Evolutionary conservation across 2,329 filamentous ascomycete species (phyloP).

Genomic region (Nemania sp.): DNA sequence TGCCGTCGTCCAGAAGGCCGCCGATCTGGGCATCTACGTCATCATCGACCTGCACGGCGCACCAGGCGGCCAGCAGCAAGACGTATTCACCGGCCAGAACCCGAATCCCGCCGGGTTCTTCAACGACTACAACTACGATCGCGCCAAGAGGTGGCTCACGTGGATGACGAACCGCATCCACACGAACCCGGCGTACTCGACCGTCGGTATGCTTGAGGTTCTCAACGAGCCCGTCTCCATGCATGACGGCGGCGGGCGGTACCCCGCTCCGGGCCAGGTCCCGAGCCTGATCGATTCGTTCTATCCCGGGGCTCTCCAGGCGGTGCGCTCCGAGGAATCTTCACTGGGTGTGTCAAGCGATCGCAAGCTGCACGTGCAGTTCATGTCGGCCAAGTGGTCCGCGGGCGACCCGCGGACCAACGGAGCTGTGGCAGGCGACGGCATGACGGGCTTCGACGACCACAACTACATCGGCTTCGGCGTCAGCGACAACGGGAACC

Average conservation of each 20-base stretch:
- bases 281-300: slow-evolving; percentile 46
- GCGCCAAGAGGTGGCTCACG: slow-evolving; percentile 58
- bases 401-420: slow-evolving; percentile 54
- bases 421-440: slow-evolving; percentile 47
- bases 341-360: slow-evolving; percentile 47
- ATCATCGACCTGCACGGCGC: slow-evolving; percentile 37
- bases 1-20: slow-evolving; percentile 40
- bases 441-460: slow-evolving; percentile 58
- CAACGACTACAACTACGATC: slow-evolving; percentile 58
- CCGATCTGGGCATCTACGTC: slow-evolving; percentile 42
- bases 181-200: slow-evolving; percentile 51
- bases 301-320: slow-evolving; percentile 52
- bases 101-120: slow-evolving; percentile 56
- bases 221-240: slow-evolving; percentile 60
- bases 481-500: slow-evolving; percentile 23
- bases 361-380: slow-evolving; percentile 56
- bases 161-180: slow-evolving; percentile 60
- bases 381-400: slow-evolving; percentile 58
- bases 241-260: slow-evolving; percentile 39
- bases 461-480: slow-evolving; percentile 60
- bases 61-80: slow-evolving; percentile 33
- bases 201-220: slow-evolving; percentile 62
- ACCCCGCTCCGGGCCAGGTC: slow-evolving; percentile 29
- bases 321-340: slow-evolving; percentile 55
- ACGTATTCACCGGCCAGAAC: slow-evolving; percentile 36